Base-by-base conservation (phyloP, 2,329 filamentous ascomycete species). In the Stemphylium beticola region DNA sequence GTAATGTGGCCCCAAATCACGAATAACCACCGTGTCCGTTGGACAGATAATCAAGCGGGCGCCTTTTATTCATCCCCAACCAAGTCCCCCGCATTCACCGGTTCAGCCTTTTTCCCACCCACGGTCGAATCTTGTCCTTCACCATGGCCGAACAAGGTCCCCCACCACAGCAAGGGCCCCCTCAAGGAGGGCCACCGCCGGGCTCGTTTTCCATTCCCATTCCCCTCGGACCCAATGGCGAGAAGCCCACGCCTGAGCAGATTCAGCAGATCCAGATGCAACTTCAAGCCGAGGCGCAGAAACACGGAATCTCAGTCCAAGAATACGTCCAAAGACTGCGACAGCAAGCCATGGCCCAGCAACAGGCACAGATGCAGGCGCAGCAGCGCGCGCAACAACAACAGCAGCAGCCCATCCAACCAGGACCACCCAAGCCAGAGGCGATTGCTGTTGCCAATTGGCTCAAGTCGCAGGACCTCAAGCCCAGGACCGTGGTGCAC, bases 401-500 rank as follows among this genome's bases (percentile, higher is more conserved):
- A 42, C 72, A 74, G 43, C 79, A 82, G 18, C 86, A 90, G 69
- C 87, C 88, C 33, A 91, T 93, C 58, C 81, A 83, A 15, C 89
- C 89, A 4, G 90, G 90, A 1, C 91, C 93, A 20, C 91, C 93
- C 4, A 95, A 96, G 67, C 93, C 93, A 34, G 87, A 92, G 69
- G 93, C 92, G 17, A 79, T 98, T 40, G 92, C 93, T 8, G 84
- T 99, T 49, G 96, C 95, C 64, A 89, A 91, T 70, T 99, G 96
- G 78, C 80, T 99, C 55, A 87, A 87, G 65, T 77, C 84, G 54
- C 93, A 97, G 78, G 86, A 95, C 55, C 79, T 99, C 62, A 99
- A 99, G 83, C 83, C 85, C 15, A 84, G 95, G 60, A 97, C 93
- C 15, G 93, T 91, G 74, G 96, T 99, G 61, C 85, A 98, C 62